Base-by-base conservation (phyloP, 1,139 yeast genomes). In the Saccharomyces pastorianus region DNA sequence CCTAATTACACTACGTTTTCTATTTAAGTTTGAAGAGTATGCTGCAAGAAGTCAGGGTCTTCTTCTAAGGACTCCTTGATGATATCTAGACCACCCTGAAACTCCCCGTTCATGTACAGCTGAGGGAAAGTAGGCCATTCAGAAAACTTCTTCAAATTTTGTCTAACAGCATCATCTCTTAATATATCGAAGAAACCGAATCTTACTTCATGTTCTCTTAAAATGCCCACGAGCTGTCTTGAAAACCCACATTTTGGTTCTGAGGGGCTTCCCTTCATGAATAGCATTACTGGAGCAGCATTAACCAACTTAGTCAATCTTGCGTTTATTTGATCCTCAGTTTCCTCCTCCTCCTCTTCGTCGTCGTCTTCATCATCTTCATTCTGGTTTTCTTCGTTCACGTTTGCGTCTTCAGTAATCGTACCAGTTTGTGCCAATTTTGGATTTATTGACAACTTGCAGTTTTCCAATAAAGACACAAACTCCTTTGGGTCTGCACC, bases 111-210 rank as follows among this genome's bases (percentile, higher is more conserved):
- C 55, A 93, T 79, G 71, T 95, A 93, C 61, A 93, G 77, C 74
- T 93, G 99, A 17, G 99, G 99, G 80, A 89, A 93, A 13, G 99
- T 93, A 53, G 99, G 99, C 99, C 99, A 93, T 71, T 93, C 99
- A 51, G 95, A 85, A 66, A 82, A 93, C 50, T 80, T 76, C 75
- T 93, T 93, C 62, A 93, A 78, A 0, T 98, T 97, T 71, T 85
- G 95, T 74, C 99, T 85, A 6, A 93, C 97, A 1, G 88, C 77
- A 68, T 89, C 96, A 72, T 93, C 99, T 71, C 91, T 93, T 64
- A 93, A 79, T 59, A 93, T 95, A 72, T 93, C 98, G 65, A 95
- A 93, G 70, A 93, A 95, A 0, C 99, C 99, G 68, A 93, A 93
- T 68, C 96, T 81, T 42, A 91, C 96, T 71, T 88, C 96, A 70